These are phyloP conservation scores for Kwoniella mangroviensis DNA, from an alignment of 768 basidiomycete genomes.

Conservation along the genomic window DNA sequence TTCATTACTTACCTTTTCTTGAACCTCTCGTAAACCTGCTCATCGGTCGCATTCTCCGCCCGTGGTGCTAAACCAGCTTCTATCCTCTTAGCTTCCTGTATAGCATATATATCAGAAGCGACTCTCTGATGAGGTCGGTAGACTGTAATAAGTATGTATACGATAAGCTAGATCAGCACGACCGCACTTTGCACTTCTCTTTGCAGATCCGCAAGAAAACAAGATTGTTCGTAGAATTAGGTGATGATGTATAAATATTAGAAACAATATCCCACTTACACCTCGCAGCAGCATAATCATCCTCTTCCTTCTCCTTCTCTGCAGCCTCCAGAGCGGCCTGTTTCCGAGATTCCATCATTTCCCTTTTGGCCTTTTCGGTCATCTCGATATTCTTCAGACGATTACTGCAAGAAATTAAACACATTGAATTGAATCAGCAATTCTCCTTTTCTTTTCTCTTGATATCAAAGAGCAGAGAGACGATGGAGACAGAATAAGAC, in stretches of 20 bases:
- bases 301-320: constrained; percentile 62
- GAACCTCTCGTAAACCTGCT: constrained; percentile 87
- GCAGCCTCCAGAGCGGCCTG: constrained; percentile 57
- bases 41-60: constrained; percentile 85
- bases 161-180: not conserved
- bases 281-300: constrained; percentile 82
- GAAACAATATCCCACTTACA: too few species aligned
- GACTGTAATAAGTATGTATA: constrained; percentile 66
- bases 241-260: too few species aligned
- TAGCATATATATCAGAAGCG: constrained; percentile 82
- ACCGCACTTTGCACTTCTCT: not conserved
- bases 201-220: too few species aligned
- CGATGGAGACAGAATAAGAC: not conserved
- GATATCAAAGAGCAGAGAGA: not conserved
- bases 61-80: constrained; percentile 70
- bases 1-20: constrained; percentile 70
- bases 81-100: constrained; percentile 83
- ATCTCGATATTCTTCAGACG: constrained; percentile 95
- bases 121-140: constrained; percentile 80
- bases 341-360: constrained; percentile 70
- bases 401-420: constrained; percentile 62
- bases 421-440: too few species aligned
- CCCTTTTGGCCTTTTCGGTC: constrained; percentile 92
- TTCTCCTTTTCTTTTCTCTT: not conserved
- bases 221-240: too few species aligned